Conservation (phyloP, 2,329 filamentous ascomycete species). For the Paraphoma chrysanthemicola region DNA sequence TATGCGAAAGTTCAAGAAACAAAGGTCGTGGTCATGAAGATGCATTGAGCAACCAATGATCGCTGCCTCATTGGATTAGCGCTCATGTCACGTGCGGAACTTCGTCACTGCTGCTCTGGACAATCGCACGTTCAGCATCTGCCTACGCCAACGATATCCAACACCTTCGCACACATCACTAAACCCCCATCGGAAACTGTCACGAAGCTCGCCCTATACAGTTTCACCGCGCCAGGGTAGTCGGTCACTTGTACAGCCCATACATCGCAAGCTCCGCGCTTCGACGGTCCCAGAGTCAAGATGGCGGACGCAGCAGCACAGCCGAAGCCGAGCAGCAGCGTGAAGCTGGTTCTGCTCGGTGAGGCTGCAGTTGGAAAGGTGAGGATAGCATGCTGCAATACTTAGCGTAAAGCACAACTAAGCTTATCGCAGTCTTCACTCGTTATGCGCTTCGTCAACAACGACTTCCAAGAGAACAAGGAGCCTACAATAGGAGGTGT, state of each 20-base stretch:
- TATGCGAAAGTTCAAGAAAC: too few relatives aligned
- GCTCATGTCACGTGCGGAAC: background rate
- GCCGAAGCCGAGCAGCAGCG: conserved; percentile 98
- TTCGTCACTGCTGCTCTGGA: background rate
- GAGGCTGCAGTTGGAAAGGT: conserved; percentile 99
- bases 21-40: too few relatives aligned
- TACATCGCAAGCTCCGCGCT: background rate
- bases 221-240: background rate
- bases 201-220: background rate
- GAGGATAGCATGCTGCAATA: conserved; percentile 30
- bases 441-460: conserved; percentile 97
- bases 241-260: background rate
- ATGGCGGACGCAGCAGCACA: conserved; percentile 76
- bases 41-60: background rate
- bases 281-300: conserved; percentile 12
- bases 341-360: conserved; percentile 97
- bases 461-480: conserved; percentile 99
- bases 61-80: background rate
- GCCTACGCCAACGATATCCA: conserved; percentile 1
- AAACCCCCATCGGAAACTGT: background rate
- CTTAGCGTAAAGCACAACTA: conserved; percentile 1
- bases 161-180: background rate
- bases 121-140: conserved; percentile 2
- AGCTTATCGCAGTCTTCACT: conserved; percentile 76
- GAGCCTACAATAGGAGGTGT: conserved; percentile 97